phyloP scores from a whole-genome alignment of 2,329 filamentous ascomycete genomes.

The Lecanoromycetidae sp. region DNA sequence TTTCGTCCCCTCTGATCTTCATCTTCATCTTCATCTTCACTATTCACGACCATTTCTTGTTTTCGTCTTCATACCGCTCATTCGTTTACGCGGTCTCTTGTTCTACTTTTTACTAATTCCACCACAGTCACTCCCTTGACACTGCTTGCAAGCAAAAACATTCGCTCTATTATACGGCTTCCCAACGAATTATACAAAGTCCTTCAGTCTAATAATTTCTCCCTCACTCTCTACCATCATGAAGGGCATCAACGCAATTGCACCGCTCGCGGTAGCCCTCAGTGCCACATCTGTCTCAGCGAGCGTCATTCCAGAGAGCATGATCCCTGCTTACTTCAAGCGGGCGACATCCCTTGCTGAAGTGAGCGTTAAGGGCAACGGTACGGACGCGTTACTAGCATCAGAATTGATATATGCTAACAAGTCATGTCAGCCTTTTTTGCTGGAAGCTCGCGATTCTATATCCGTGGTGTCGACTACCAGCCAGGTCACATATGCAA shows the following conservation, averaged over 20 bases:
- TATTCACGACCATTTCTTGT: neutral
- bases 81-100: slow-evolving; percentile 11
- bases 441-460: slow-evolving; percentile 46
- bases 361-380: slow-evolving; percentile 51
- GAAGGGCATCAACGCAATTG: slow-evolving; percentile 10
- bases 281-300: slow-evolving; percentile 36
- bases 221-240: slow-evolving; percentile 4
- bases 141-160: neutral
- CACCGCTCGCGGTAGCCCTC: slow-evolving; percentile 28
- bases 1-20: slow-evolving; percentile 3
- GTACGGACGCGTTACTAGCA: slow-evolving; percentile 25
- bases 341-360: slow-evolving; percentile 39
- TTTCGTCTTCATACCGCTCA: slow-evolving; percentile 10
- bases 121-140: slow-evolving; percentile 12
- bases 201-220: neutral
- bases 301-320: slow-evolving; percentile 23
- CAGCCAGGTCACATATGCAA: slow-evolving; percentile 33
- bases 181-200: neutral
- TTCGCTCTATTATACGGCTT: slow-evolving; percentile 1
- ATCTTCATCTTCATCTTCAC: neutral
- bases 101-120: slow-evolving; percentile 10
- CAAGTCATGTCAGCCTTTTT: slow-evolving; percentile 43
- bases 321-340: slow-evolving; percentile 18
- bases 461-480: slow-evolving; percentile 47
- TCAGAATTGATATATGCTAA: slow-evolving; percentile 20